These are phyloP conservation scores for Kodamaea sagamina DNA, from an alignment of 805 yeast species.

Conservation along the genomic window DNA sequence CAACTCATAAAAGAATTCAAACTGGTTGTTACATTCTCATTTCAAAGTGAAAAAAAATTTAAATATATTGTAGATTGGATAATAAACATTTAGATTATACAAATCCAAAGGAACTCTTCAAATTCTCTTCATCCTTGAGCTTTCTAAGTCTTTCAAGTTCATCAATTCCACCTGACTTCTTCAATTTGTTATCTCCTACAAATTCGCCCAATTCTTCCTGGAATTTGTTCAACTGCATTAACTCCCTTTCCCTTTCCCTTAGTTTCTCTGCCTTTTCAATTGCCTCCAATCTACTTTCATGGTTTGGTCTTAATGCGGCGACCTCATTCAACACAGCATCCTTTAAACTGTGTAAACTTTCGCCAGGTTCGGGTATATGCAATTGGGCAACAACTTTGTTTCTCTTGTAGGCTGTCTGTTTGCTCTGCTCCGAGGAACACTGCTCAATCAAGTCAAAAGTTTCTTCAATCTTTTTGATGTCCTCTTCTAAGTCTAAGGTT, in stretches of 20 bases:
- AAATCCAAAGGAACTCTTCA: conserved; percentile 48
- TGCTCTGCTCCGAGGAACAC: conserved; percentile 76
- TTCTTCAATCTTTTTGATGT: conserved; percentile 74
- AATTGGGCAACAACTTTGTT: conserved; percentile 41
- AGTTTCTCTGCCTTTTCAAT: conserved; percentile 82
- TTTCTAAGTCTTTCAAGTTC: conserved; percentile 74
- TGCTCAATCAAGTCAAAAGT: conserved; percentile 80
- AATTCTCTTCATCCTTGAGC: conserved; percentile 68
- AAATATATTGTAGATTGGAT: conserved; percentile 10
- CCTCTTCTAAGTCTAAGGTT: conserved; percentile 75
- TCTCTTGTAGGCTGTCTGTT: conserved; percentile 49
- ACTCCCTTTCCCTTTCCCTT: conserved; percentile 67
- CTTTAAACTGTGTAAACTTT: conserved; percentile 56
- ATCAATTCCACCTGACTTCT: conserved; percentile 85
- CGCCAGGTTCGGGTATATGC: conserved; percentile 64
- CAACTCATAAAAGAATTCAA: neutral
- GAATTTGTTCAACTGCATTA: conserved; percentile 61
- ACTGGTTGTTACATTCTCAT: neutral
- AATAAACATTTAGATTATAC: conserved; percentile 18
- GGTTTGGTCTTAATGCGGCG: conserved; percentile 76
- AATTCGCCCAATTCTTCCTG: conserved; percentile 84
- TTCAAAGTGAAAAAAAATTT: neutral
- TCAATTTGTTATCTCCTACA: conserved; percentile 74
- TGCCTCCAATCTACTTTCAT: conserved; percentile 83
- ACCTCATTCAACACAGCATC: conserved; percentile 85